A percentile compares a stretch with the other conserved stretches of the same genome.
These are phyloP conservation scores for Pichia sporocuriosa DNA, from an alignment of 805 yeast genomes.

Conservation along the genomic window DNA sequence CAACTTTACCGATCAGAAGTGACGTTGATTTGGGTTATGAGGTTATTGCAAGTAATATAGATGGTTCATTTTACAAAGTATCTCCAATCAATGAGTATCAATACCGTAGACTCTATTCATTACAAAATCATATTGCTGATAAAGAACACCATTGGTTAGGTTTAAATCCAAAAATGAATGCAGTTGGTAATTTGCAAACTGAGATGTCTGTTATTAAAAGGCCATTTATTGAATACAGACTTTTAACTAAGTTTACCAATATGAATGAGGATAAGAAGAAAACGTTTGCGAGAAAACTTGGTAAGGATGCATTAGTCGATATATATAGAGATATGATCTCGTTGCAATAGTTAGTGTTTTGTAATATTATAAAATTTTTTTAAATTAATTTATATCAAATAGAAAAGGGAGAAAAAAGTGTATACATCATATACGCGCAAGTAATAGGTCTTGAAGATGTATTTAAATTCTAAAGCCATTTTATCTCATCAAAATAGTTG, in stretches of 20 bases:
- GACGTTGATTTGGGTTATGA: constrained; percentile 39
- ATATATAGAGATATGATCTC: constrained; percentile 57
- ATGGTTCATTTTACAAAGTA: constrained; percentile 73
- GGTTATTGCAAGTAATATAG: constrained; percentile 64
- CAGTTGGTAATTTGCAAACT: constrained; percentile 37
- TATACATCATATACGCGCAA: no score
- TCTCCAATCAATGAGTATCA: constrained; percentile 68
- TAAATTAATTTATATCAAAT: no score
- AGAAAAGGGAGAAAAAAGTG: no score
- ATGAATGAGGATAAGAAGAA: constrained; percentile 53
- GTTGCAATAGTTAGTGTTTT: no score
- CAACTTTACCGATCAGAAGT: constrained; percentile 24
- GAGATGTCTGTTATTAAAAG: constrained; percentile 39
- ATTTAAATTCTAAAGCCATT: no score
- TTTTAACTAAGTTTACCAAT: constrained; percentile 46
- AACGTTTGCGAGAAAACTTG: constrained; percentile 48
- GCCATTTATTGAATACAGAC: constrained; percentile 59
- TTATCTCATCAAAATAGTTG: no score
- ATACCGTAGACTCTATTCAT: constrained; percentile 73
- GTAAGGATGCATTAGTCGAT: constrained; percentile 50
- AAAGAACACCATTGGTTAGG: constrained; percentile 71
- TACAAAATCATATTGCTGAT: constrained; percentile 83
- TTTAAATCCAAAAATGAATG: constrained; percentile 68
- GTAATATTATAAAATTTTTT: background rate
- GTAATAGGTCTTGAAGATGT: no score